A percentile compares a stretch with the other conserved stretches of the same genome.
phyloP scores from a whole-genome alignment of 345 rosid species.

The Syzygium aromaticum region DNA sequence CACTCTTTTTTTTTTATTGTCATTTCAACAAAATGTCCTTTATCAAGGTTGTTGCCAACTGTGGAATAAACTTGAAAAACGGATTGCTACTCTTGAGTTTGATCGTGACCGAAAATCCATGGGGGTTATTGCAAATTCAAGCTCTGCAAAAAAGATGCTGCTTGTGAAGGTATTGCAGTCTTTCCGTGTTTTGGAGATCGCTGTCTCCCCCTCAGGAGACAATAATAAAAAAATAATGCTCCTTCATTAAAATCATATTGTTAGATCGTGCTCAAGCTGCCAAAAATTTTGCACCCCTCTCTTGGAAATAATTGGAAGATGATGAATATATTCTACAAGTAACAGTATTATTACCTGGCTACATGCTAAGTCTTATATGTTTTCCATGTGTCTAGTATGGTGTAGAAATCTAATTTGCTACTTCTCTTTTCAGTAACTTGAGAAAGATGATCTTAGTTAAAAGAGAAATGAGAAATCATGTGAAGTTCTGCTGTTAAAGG shows the following conservation, averaged over 20 bases:
- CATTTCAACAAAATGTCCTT: background rate
- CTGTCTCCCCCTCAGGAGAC: background rate
- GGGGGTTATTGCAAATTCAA: constrained; percentile 92
- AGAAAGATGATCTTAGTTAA: background rate
- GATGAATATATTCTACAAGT: background rate
- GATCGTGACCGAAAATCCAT: constrained; percentile 90
- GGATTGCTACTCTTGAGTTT: constrained; percentile 94
- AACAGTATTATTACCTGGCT: background rate
- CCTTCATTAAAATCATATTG: background rate
- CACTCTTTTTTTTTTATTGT: background rate
- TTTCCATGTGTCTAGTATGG: background rate
- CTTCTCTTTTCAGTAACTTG: background rate
- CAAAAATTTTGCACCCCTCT: background rate
- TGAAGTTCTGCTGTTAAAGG: background rate
- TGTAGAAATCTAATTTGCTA: background rate
- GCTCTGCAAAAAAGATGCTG: constrained; percentile 55
- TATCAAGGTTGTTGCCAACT: constrained; percentile 51
- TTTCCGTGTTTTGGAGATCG: background rate
- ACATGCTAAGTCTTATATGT: background rate
- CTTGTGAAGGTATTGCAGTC: constrained; percentile 63
- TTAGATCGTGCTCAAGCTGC: background rate
- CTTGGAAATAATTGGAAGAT: background rate
- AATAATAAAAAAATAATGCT: background rate
- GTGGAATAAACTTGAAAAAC: constrained; percentile 64
- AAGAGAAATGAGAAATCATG: background rate